Conservation (phyloP, 257 asterid species). For the Ballota nigra region DNA sequence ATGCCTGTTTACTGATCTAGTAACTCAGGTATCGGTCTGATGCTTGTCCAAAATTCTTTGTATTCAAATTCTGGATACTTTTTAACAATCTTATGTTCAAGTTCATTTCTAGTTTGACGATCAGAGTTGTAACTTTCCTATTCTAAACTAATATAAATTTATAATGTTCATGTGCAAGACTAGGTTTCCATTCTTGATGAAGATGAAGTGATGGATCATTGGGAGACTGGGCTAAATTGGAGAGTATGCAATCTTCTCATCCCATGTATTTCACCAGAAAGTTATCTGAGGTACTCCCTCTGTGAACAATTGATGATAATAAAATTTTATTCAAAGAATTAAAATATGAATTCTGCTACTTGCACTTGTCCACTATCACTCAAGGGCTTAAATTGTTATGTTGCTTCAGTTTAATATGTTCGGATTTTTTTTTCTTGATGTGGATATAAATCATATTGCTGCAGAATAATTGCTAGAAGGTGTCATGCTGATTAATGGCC, state of each 20-base stretch:
- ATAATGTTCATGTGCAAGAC: conserved; percentile 54
- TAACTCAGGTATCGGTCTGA: too few relatives aligned
- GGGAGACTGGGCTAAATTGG: conserved; percentile 97
- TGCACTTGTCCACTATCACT: not conserved
- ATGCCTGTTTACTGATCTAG: too few relatives aligned
- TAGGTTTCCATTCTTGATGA: conserved; percentile 88
- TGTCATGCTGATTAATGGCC: conserved; percentile 58
- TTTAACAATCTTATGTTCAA: too few relatives aligned
- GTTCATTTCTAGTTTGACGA: too few relatives aligned
- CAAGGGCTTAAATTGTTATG: not conserved
- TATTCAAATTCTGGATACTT: too few relatives aligned
- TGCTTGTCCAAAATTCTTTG: too few relatives aligned
- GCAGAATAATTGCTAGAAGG: conserved; percentile 49
- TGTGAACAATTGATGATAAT: not conserved
- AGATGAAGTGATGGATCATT: conserved; percentile 75
- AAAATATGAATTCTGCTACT: conserved; percentile 20
- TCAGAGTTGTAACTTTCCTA: conserved; percentile 8
- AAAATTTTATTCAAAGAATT: not conserved
- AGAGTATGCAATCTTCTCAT: conserved; percentile 93
- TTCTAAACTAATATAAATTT: conserved; percentile 25
- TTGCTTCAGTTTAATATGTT: conserved; percentile 2
- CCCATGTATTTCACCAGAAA: conserved; percentile 91
- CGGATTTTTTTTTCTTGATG: conserved; percentile 18
- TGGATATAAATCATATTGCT: conserved; percentile 29
- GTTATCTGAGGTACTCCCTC: conserved; percentile 64